phyloP scores from a whole-genome alignment of 768 basidiomycete species.

The Phaeolepiota aurea region DNA sequence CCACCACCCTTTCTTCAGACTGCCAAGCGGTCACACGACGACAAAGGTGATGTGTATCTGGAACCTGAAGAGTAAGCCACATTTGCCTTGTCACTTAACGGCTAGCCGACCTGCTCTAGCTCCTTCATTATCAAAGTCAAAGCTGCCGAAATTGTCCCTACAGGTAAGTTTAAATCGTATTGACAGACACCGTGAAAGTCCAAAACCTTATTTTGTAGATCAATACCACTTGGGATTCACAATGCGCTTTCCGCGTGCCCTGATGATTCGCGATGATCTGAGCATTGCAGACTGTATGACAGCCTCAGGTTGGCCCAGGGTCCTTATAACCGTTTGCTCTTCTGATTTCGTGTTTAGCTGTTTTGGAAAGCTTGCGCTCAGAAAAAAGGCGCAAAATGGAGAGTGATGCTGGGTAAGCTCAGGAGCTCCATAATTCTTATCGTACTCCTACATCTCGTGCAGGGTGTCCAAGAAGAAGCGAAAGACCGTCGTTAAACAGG shows the following conservation, averaged over 20 bases:
- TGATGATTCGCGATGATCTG: slow-evolving; percentile 74
- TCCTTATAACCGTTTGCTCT: not conserved
- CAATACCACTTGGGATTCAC: slow-evolving; percentile 82
- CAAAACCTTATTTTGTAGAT: slow-evolving; percentile 32
- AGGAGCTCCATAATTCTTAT: not conserved
- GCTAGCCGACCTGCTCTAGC: slow-evolving; percentile 28
- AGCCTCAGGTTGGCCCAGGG: slow-evolving; percentile 51
- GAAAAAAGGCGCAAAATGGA: slow-evolving; percentile 75
- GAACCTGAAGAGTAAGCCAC: slow-evolving; percentile 73
- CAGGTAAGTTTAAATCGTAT: slow-evolving; percentile 44
- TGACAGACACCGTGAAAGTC: too few relatives aligned
- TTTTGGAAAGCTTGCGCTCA: slow-evolving; percentile 51
- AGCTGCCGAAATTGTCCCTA: slow-evolving; percentile 79
- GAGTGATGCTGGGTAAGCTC: slow-evolving; percentile 39
- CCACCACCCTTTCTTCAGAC: slow-evolving; percentile 66
- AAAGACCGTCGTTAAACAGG: slow-evolving; percentile 46
- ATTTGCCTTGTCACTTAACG: not conserved
- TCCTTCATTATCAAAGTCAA: slow-evolving; percentile 93
- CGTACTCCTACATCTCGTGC: too few relatives aligned
- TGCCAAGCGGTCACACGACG: slow-evolving; percentile 54
- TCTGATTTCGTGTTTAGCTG: slow-evolving; percentile 23
- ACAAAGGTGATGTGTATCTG: slow-evolving; percentile 87
- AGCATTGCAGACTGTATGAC: slow-evolving; percentile 64
- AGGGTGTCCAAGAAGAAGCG: slow-evolving; percentile 48
- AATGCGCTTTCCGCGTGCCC: slow-evolving; percentile 89